Percentiles rank a stretch among this genome's conserved stretches.
Conservation (phyloP, 331 rosid species). For the Rosa hybrid region DNA sequence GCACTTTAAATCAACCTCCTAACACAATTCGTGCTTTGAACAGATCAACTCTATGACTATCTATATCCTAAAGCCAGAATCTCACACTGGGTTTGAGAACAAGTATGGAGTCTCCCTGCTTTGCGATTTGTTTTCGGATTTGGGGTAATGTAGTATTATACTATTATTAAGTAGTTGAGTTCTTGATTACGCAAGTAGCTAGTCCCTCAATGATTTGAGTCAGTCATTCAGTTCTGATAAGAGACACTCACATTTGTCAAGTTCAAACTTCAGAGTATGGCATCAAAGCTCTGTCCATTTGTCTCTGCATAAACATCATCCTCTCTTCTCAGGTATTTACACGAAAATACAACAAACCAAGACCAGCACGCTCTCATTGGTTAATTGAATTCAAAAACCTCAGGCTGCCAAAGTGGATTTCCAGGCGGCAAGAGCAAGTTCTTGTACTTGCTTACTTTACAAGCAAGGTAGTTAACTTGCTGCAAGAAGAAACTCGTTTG, state of each 20-base stretch:
- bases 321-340: not conserved
- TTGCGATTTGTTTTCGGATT: not conserved
- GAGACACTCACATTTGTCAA: not conserved
- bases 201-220: constrained; percentile 3
- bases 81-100: not conserved
- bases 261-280: constrained; percentile 4
- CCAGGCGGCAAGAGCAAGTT: not conserved
- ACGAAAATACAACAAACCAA: constrained; percentile 1
- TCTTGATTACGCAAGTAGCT: not conserved
- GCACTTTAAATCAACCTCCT: constrained; percentile 27
- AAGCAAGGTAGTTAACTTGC: not conserved
- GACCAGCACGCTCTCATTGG: not conserved
- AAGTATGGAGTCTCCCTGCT: not conserved
- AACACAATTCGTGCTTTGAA: constrained; percentile 3
- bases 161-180: not conserved
- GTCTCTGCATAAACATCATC: constrained; percentile 9
- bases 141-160: not conserved
- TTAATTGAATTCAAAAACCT: constrained; percentile 11
- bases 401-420: constrained; percentile 7
- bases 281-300: constrained; percentile 13
- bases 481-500: not conserved
- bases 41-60: not conserved
- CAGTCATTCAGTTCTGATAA: not conserved
- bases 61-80: not conserved
- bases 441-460: not conserved